These are phyloP conservation scores for Lumnitzera littorea DNA, from an alignment of 345 rosid species.

Conservation along the genomic window DNA sequence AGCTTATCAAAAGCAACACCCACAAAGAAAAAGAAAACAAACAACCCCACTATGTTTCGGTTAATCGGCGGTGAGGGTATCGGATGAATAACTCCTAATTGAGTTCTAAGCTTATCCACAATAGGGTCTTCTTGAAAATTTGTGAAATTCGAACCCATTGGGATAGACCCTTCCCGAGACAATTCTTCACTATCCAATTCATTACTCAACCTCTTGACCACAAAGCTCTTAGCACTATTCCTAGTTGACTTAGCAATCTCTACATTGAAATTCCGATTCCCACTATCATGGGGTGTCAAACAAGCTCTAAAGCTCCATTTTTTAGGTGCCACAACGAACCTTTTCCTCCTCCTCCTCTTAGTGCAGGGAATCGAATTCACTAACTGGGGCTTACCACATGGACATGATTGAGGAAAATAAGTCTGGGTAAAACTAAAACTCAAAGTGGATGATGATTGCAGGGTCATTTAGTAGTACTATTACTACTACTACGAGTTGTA, in stretches of 20 bases:
- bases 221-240: slow-evolving; percentile 24
- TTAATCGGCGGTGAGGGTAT: slow-evolving; percentile 84
- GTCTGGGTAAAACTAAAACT: slow-evolving; percentile 18
- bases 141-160: slow-evolving; percentile 44
- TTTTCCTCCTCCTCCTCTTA: slow-evolving; percentile 18
- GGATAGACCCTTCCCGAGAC: slow-evolving; percentile 30
- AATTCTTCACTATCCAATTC: slow-evolving; percentile 37
- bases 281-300: slow-evolving; percentile 21
- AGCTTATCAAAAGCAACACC: slow-evolving; percentile 86
- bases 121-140: slow-evolving; percentile 72
- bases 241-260: slow-evolving; percentile 29
- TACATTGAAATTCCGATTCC: slow-evolving; percentile 14
- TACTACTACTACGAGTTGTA: slow-evolving; percentile 1
- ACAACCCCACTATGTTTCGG: slow-evolving; percentile 52
- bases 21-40: slow-evolving; percentile 83
- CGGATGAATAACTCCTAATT: slow-evolving; percentile 82
- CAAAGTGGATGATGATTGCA: slow-evolving; percentile 31
- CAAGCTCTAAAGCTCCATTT: slow-evolving; percentile 34
- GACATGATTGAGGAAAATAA: slow-evolving; percentile 13
- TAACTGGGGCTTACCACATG: slow-evolving; percentile 17
- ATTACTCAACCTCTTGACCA: slow-evolving; percentile 33
- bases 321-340: not conserved
- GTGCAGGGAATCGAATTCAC: slow-evolving; percentile 9
- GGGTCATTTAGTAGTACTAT: slow-evolving; percentile 36
- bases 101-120: slow-evolving; percentile 82